Evolutionary conservation across 495 filamentous ascomycete genomes (phyloP).

Genomic region (Penicillium diatomitis): DNA sequence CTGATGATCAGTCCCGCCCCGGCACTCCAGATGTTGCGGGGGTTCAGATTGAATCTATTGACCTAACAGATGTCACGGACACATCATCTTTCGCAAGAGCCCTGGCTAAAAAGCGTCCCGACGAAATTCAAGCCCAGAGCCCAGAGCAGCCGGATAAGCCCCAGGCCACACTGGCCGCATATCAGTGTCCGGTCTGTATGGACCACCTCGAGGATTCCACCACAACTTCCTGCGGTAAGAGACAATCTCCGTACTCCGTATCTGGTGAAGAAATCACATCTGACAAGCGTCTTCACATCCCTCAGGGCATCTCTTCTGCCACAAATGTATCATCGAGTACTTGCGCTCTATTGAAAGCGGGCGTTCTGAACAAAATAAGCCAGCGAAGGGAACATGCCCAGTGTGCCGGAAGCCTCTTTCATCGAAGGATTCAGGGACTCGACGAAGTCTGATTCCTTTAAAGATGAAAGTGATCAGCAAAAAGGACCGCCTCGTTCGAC

Average conservation of each 20-base stretch:
- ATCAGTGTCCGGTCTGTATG: conserved; percentile 16
- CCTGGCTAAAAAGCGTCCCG: conserved; percentile 37
- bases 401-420: conserved; percentile 13
- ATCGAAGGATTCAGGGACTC: conserved; percentile 7
- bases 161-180: conserved; percentile 1
- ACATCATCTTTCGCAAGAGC: conserved; percentile 35
- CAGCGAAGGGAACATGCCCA: conserved; percentile 7
- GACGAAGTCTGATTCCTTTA: conserved; percentile 10
- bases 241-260: neutral
- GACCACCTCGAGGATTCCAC: conserved; percentile 12
- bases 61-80: conserved; percentile 31
- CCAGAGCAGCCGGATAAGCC: neutral
- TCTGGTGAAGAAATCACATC: neutral
- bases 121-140: conserved; percentile 30
- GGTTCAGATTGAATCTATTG: conserved; percentile 6
- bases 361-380: conserved; percentile 2
- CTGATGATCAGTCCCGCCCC: neutral
- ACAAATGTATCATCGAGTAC: conserved; percentile 11
- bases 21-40: neutral
- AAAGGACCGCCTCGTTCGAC: neutral
- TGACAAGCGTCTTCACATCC: neutral
- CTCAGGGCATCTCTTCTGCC: conserved; percentile 13
- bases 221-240: conserved; percentile 12
- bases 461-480: conserved; percentile 9
- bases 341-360: conserved; percentile 2